A percentile compares a stretch with the other conserved stretches of the same genome.
Evolutionary conservation across 176 grass and related monocot genomes (phyloP).

Genomic region (Neostapfia colusana): DNA sequence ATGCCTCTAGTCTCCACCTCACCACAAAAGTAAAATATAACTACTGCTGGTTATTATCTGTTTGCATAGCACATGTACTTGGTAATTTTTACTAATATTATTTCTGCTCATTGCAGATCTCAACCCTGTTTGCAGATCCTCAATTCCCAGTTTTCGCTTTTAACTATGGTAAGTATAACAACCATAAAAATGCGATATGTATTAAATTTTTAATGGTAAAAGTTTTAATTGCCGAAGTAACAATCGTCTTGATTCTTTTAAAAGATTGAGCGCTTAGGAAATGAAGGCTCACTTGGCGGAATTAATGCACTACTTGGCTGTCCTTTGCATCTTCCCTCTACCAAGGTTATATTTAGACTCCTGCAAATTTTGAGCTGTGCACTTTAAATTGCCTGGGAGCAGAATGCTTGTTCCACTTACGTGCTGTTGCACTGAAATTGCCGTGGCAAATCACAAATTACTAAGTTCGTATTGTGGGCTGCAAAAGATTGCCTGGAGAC

Average conservation of each 20-base stretch:
- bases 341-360: constrained; percentile 50
- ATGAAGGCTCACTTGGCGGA: constrained; percentile 87
- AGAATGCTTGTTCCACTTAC: background rate
- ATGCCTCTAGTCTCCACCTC: constrained; percentile 60
- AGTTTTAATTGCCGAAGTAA: constrained; percentile 25
- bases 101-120: constrained; percentile 53
- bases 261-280: constrained; percentile 66
- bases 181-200: background rate
- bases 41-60: constrained; percentile 34
- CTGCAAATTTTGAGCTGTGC: constrained; percentile 24
- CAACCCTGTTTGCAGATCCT: constrained; percentile 65
- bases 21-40: constrained; percentile 57
- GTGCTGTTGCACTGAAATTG: background rate
- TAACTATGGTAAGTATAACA: constrained; percentile 71
- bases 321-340: constrained; percentile 86
- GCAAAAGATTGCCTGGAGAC: background rate
- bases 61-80: background rate
- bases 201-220: constrained; percentile 12
- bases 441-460: constrained; percentile 26
- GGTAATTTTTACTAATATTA: constrained; percentile 31
- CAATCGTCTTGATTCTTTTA: constrained; percentile 28
- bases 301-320: constrained; percentile 91
- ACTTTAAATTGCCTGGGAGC: constrained; percentile 2
- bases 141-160: constrained; percentile 67
- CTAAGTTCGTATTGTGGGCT: background rate